phyloP scores from a whole-genome alignment of 2,329 filamentous ascomycete genomes.

The Alternaria sp. region DNA sequence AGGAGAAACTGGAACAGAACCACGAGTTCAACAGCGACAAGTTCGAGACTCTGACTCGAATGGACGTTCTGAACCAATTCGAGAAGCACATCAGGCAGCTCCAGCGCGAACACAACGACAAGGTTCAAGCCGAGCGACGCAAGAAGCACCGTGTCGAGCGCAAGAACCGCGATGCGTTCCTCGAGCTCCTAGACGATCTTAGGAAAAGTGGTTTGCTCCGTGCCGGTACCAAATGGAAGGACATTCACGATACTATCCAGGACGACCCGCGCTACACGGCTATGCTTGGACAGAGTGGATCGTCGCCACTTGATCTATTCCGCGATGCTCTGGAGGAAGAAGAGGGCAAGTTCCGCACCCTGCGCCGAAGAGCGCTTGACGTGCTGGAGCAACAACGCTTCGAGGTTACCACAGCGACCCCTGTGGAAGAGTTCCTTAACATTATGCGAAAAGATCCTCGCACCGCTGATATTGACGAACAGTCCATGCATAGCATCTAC shows the following conservation, averaged over 20 bases:
- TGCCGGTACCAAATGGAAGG: constrained; percentile 88
- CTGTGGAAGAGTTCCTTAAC: constrained; percentile 85
- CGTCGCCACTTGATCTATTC: constrained; percentile 88
- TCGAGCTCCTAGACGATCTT: constrained; percentile 77
- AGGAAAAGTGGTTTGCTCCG: constrained; percentile 82
- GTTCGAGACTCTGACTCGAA: constrained; percentile 84
- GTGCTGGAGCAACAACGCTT: constrained; percentile 93
- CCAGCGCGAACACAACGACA: constrained; percentile 90
- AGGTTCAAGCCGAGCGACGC: constrained; percentile 86
- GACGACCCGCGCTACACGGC: constrained; percentile 83
- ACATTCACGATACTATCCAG: constrained; percentile 77
- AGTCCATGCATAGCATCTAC: constrained; percentile 83
- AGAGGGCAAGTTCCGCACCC: constrained; percentile 82
- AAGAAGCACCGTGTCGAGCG: constrained; percentile 83
- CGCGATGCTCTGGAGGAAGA: constrained; percentile 97
- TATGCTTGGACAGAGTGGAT: constrained; percentile 85
- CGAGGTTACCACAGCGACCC: constrained; percentile 86
- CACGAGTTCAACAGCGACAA: constrained; percentile 80
- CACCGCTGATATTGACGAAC: constrained; percentile 85
- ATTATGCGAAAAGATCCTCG: constrained; percentile 86
- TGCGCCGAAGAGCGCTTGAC: constrained; percentile 84
- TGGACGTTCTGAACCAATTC: constrained; percentile 91
- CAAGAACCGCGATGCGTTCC: constrained; percentile 84
- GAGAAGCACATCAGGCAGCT: constrained; percentile 94
- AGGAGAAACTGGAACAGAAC: constrained; percentile 80